Evolutionary conservation across 148 eudicot species (phyloP), one percentile per base, ranked within the genome.

Genomic region (Rhododendron henanense): DNA sequence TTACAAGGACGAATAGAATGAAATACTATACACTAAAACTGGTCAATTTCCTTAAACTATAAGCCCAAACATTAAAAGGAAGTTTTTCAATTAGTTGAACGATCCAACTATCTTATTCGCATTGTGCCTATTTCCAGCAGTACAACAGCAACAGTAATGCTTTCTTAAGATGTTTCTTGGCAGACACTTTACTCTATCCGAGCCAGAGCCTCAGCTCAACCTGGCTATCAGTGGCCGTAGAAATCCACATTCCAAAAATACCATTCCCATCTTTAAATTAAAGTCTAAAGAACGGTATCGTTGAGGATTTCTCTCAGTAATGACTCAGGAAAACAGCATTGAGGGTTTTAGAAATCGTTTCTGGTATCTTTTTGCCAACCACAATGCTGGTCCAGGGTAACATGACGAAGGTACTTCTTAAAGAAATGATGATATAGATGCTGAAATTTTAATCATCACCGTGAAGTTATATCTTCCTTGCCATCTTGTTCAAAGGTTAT

Each of bases 341-440:
- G 14, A 11, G 9, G 61, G 65, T 25, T 71, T 50, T 84, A 71
- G 65, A 47, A 69, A 45, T 18, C 5, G 33, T 73, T 18, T 73
- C 21, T 71, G 10, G 78, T 28, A 33, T 73, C 81, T 85, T 51
- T 85, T 59, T n/a, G 41, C 74, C 23, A 31, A 79, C 82, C 39
- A 10, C 23, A 15, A 35, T 47, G 23, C 31, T 78, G 23, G 14
- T 25, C 45, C 31, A 31, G 31, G 31, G 31, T 31, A 31, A n/a
- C n/a, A n/a, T n/a, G n/a, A n/a, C n/a, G n/a, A n/a, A n/a, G n/a
- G n/a, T n/a, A n/a, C n/a, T n/a, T n/a, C n/a, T n/a, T n/a, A n/a
- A n/a, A n/a, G n/a, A n/a, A 31, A 31, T 31, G 31, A 67, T 37
- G 53, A 19, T 39, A 18, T 50, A 21, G 33, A 21, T 81, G 71